phyloP scores from a whole-genome alignment of 2,329 filamentous ascomycete genomes.

The Alternaria arbusti region DNA sequence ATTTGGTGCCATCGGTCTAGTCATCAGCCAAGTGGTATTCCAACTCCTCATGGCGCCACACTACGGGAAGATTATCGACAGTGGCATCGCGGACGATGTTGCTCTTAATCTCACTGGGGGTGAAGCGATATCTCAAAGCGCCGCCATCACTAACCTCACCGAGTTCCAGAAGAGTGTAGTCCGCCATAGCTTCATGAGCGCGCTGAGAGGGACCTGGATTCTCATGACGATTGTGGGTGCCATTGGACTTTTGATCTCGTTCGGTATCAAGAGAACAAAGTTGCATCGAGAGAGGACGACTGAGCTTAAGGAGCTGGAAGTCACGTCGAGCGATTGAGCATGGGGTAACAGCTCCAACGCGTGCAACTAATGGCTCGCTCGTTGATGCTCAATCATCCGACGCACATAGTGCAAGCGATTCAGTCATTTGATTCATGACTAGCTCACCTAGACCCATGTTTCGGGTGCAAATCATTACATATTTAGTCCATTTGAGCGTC shows the following conservation, averaged over 20 bases:
- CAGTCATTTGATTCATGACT: background rate
- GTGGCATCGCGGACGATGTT: constrained; percentile 26
- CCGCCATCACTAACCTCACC: constrained; percentile 26
- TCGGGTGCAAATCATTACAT: background rate
- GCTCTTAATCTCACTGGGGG: constrained; percentile 34
- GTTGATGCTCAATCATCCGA: background rate
- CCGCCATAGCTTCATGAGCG: constrained; percentile 50
- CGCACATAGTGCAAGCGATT: background rate
- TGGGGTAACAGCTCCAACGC: background rate
- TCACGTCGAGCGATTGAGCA: background rate
- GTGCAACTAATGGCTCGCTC: background rate
- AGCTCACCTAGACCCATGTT: background rate
- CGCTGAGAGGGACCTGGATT: constrained; percentile 59
- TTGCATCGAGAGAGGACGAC: constrained; percentile 15
- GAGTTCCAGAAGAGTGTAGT: constrained; percentile 47
- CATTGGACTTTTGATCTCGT: constrained; percentile 39
- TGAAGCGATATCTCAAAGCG: constrained; percentile 43
- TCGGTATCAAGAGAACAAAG: constrained; percentile 42
- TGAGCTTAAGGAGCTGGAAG: background rate
- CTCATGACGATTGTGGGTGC: constrained; percentile 55
- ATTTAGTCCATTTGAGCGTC: background rate
- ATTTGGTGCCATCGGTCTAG: constrained; percentile 56
- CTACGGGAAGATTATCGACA: constrained; percentile 30
- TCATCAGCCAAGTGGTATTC: constrained; percentile 60
- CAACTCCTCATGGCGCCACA: constrained; percentile 63